A percentile compares a stretch with the other conserved stretches of the same genome.
phyloP scores from a whole-genome alignment of 495 filamentous ascomycete species.

The Penicillium silybi region DNA sequence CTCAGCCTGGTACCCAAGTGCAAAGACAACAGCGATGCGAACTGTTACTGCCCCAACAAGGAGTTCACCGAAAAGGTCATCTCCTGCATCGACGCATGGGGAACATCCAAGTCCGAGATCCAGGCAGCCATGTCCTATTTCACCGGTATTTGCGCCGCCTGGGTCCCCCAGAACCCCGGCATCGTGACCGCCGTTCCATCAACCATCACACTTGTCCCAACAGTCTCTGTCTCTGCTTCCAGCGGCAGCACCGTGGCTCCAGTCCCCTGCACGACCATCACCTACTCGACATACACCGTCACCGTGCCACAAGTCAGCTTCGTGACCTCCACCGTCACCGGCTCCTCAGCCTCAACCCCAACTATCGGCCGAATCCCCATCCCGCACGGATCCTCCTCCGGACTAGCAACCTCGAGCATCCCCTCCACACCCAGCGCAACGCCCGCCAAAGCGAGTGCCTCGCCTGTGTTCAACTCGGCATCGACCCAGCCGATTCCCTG shows the following conservation, averaged over 20 bases:
- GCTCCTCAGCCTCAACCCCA: conserved; percentile 43
- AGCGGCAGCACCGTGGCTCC: conserved; percentile 21
- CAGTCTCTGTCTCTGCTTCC: conserved; percentile 14
- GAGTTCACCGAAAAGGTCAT: conserved; percentile 77
- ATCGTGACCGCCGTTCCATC: conserved; percentile 70
- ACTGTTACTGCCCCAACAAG: conserved; percentile 82
- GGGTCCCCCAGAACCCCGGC: conserved; percentile 72
- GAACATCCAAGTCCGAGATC: conserved; percentile 60
- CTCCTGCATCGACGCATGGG: conserved; percentile 75
- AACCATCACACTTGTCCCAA: conserved; percentile 55
- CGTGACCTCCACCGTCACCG: conserved; percentile 48
- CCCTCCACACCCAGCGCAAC: background rate
- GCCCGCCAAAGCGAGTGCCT: background rate
- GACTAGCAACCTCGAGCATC: background rate
- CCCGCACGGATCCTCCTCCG: background rate
- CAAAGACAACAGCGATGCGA: conserved; percentile 73
- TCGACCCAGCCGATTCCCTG: background rate
- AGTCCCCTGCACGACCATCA: conserved; percentile 59
- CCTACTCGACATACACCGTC: conserved; percentile 57
- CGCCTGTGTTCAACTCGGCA: background rate
- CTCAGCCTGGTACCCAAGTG: conserved; percentile 63
- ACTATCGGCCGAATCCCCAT: conserved; percentile 32
- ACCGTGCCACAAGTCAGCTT: conserved; percentile 75
- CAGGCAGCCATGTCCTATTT: conserved; percentile 75
- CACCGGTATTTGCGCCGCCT: conserved; percentile 82